Evolutionary conservation across 2,329 filamentous ascomycete species (phyloP), one percentile per base, ranked within the genome.

Genomic region (Periconia sp.): DNA sequence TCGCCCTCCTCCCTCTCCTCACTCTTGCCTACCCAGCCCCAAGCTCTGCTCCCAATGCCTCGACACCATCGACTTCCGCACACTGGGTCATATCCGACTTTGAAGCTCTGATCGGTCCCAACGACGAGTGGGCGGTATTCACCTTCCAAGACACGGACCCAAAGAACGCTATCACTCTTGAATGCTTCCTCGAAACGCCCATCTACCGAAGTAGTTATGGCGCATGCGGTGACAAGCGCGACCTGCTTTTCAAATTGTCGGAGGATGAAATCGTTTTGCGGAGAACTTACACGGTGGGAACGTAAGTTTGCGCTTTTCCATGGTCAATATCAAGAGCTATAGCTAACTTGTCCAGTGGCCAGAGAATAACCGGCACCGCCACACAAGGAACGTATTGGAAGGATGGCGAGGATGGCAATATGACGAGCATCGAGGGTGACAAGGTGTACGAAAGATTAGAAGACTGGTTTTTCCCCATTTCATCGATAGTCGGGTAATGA

Each of bases 391-490:
- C 29, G 36, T 16, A 32, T 18, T 32, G 36, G 36, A 10, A 17
- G 6, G 36, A 25, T 9, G 36, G 26, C 9, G 8, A 16, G 22
- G 22, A n/a, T 26, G 34, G 22, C 4, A 26, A 40, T 32, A n/a
- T n/a, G 21, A 33, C 26, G 17, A 40, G n/a, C 16, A 23, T 13
- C 12, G 34, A 34, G n/a, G 40, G 19, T 11, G 36, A 37, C 23
- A 34, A 30, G 10, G 11, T 36, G 31, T 46, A 33, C 16, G 26
- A 25, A 13, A 13, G 45, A 23, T 34, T n/a, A 18, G 28, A 18
- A 26, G 36, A 46, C 4, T 48, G 49, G 46, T 2, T 6, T 8
- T 43, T 49, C 29, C 22, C 34, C 15, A 35, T 50, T 11, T 4
- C 17, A 8, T 23, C 18, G 6, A 32, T 40, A 3, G 12, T 32